Conservation (phyloP, 1,284 basidiomycete species). For the Tilletia walkeri region DNA sequence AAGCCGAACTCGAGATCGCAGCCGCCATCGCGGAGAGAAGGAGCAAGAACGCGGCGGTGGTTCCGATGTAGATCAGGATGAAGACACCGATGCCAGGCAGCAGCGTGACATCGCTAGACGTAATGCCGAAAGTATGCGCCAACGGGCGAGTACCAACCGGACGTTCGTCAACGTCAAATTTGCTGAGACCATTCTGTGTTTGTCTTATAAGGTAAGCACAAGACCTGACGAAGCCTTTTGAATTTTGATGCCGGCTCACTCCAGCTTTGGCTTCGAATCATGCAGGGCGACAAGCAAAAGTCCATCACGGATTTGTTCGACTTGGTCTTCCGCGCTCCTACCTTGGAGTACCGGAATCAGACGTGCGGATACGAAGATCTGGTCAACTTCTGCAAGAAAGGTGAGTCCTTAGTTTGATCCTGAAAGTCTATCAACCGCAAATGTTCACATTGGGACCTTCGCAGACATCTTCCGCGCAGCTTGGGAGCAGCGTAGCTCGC, state of each 20-base stretch:
- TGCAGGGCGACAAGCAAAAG: conserved; percentile 59
- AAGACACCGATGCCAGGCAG: conserved; percentile 6
- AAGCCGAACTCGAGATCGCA: not conserved
- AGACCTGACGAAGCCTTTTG: not conserved
- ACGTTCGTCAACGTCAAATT: conserved; percentile 81
- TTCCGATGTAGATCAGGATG: not conserved
- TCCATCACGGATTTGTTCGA: conserved; percentile 61
- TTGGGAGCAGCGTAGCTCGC: conserved; percentile 48
- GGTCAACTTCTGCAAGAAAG: conserved; percentile 46
- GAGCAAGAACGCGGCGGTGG: not conserved
- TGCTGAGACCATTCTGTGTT: conserved; percentile 63
- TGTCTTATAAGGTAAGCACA: conserved; percentile 57
- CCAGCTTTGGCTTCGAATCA: conserved; percentile 16
- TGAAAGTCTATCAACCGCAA: not conserved
- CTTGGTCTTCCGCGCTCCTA: conserved; percentile 61
- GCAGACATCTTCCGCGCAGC: conserved; percentile 49
- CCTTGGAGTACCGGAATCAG: conserved; percentile 77
- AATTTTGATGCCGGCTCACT: too few relatives aligned
- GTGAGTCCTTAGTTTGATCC: not conserved
- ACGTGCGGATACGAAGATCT: conserved; percentile 67
- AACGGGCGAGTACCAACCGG: conserved; percentile 58
- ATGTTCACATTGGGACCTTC: not conserved
- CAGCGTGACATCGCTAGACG: conserved; percentile 12
- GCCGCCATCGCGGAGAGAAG: not conserved
- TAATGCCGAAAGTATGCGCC: conserved; percentile 57